Conservation (phyloP, 2,329 filamentous ascomycete species). For the Fusarium heterosporum region DNA sequence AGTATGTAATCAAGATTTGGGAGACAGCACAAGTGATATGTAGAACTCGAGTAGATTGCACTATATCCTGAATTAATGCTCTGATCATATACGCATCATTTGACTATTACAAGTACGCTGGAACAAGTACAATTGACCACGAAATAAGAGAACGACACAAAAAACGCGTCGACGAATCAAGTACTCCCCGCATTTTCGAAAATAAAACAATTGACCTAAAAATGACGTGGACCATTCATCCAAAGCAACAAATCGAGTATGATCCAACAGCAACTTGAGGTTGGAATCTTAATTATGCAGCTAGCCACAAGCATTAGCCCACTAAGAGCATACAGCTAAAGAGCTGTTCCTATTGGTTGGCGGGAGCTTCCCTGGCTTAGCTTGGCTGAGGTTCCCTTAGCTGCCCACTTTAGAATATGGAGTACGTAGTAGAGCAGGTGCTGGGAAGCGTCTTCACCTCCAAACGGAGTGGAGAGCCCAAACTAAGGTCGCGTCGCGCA, state of each 20-base stretch:
- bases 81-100: not conserved
- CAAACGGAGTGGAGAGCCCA: conserved; percentile 31
- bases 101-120: not conserved
- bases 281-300: conserved; percentile 19
- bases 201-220: not conserved
- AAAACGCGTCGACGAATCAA: not conserved
- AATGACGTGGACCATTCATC: conserved; percentile 21
- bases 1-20: not conserved
- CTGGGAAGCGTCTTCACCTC: not conserved
- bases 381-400: not conserved
- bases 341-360: conserved; percentile 22
- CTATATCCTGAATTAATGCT: not conserved
- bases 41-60: not conserved
- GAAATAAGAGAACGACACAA: not conserved
- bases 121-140: not conserved
- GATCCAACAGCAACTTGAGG: conserved; percentile 2
- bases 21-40: not conserved
- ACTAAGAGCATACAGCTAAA: conserved; percentile 17
- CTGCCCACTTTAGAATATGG: not conserved
- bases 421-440: not conserved
- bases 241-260: not conserved
- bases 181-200: not conserved
- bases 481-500: conserved; percentile 45
- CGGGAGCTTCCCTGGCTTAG: conserved; percentile 19
- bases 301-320: conserved; percentile 22